Conservation (phyloP, 129 eudicot species). For the Oenanthe sinensis region DNA sequence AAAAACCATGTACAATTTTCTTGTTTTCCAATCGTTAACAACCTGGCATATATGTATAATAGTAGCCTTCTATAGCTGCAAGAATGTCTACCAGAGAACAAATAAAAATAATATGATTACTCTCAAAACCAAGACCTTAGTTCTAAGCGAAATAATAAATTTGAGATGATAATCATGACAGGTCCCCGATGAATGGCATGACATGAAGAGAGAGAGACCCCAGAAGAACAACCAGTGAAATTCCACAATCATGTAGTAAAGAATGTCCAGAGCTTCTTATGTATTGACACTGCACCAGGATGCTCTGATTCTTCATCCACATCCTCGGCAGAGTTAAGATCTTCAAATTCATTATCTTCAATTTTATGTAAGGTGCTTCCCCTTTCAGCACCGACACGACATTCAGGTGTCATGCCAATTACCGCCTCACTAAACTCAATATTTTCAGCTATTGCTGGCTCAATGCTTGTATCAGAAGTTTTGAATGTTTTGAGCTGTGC, state of each 20-base stretch:
- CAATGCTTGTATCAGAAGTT: constrained; percentile 26
- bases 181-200: background rate
- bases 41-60: background rate
- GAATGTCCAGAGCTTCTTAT: constrained; percentile 73
- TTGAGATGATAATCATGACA: background rate
- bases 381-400: constrained; percentile 26
- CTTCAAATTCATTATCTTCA: constrained; percentile 19
- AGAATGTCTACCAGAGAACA: background rate
- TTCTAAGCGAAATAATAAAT: background rate
- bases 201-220: background rate
- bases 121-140: background rate
- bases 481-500: constrained; percentile 39
- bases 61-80: background rate
- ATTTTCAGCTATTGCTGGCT: constrained; percentile 22
- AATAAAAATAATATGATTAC: background rate
- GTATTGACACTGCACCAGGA: constrained; percentile 60
- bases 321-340: constrained; percentile 1
- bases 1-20: background rate
- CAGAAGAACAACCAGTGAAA: background rate
- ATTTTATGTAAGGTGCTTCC: constrained; percentile 23
- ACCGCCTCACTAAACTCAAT: constrained; percentile 38
- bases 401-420: constrained; percentile 28
- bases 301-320: constrained; percentile 29
- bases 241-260: constrained; percentile 47
- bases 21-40: background rate